Percentiles rank a stretch among this genome's conserved stretches.
Evolutionary conservation across 1,139 yeast species (phyloP).

Genomic region (Pichia sp.): DNA sequence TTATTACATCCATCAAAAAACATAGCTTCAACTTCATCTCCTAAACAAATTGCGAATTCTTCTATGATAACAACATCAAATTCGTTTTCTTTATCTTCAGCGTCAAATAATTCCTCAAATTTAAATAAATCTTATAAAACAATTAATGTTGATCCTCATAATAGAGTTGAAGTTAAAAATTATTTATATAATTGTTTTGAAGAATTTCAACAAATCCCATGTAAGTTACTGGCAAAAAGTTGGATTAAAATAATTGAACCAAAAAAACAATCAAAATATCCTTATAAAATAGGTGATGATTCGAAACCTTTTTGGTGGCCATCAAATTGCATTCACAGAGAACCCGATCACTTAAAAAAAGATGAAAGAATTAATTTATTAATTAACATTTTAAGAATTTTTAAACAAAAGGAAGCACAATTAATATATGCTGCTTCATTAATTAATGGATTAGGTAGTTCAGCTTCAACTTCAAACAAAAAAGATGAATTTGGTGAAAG

Average conservation of each 20-base stretch:
- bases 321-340: constrained; percentile 46
- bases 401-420: constrained; percentile 20
- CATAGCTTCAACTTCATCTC: constrained; percentile 7
- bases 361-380: constrained; percentile 47
- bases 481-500: constrained; percentile 20
- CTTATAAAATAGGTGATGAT: constrained; percentile 48
- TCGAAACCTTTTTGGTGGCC: constrained; percentile 76
- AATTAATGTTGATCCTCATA: constrained; percentile 18
- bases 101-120: background rate
- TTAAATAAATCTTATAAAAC: constrained; percentile 9
- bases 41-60: background rate
- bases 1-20: constrained; percentile 2
- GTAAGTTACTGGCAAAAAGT: constrained; percentile 57
- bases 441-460: constrained; percentile 21
- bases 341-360: constrained; percentile 69
- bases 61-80: background rate
- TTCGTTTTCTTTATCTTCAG: constrained; percentile 2
- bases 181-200: constrained; percentile 27
- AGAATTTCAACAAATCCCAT: constrained; percentile 47
- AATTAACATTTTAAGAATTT: constrained; percentile 32
- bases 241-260: constrained; percentile 70
- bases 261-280: constrained; percentile 54
- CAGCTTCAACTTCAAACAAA: constrained; percentile 11
- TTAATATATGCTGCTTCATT: constrained; percentile 19
- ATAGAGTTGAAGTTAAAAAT: constrained; percentile 21